phyloP scores from a whole-genome alignment of 495 filamentous ascomycete genomes.

The Tuber magnatum region DNA sequence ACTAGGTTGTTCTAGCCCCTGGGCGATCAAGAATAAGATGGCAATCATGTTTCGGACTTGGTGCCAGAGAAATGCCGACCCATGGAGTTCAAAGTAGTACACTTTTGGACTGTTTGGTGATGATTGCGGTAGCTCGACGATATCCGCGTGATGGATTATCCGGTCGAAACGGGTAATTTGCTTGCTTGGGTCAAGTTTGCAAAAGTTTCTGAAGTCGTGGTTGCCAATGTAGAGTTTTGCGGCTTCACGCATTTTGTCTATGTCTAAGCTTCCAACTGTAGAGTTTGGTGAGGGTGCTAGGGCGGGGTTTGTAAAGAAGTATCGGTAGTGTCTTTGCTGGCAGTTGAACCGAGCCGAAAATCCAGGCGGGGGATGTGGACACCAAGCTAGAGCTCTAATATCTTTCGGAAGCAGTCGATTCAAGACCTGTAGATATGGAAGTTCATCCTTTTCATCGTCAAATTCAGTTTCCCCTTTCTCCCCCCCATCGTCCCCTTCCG shows the following conservation, averaged over 20 bases:
- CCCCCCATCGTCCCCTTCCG: slow-evolving; percentile 7
- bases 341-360: slow-evolving; percentile 95
- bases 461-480: slow-evolving; percentile 47
- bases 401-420: slow-evolving; percentile 84
- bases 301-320: slow-evolving; percentile 94
- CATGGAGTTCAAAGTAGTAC: slow-evolving; percentile 77
- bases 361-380: slow-evolving; percentile 63
- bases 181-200: slow-evolving; percentile 79
- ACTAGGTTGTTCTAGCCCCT: slow-evolving; percentile 70
- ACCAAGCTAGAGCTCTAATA: slow-evolving; percentile 88
- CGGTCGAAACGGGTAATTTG: slow-evolving; percentile 75
- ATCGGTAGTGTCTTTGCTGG: slow-evolving; percentile 77
- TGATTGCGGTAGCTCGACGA: slow-evolving; percentile 49
- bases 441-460: slow-evolving; percentile 70
- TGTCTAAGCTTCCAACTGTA: slow-evolving; percentile 64
- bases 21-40: slow-evolving; percentile 82
- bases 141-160: slow-evolving; percentile 65
- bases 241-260: slow-evolving; percentile 74
- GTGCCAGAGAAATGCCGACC: slow-evolving; percentile 96
- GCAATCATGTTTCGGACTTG: slow-evolving; percentile 89
- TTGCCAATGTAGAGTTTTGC: slow-evolving; percentile 69
- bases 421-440: slow-evolving; percentile 70
- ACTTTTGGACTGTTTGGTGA: slow-evolving; percentile 51
- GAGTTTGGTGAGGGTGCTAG: slow-evolving; percentile 47
- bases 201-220: slow-evolving; percentile 97